Evolutionary conservation across 352 stramenopile species (phyloP), one percentile per base, ranked within the genome.

Genomic region (Chrysophaeum taylorii): DNA sequence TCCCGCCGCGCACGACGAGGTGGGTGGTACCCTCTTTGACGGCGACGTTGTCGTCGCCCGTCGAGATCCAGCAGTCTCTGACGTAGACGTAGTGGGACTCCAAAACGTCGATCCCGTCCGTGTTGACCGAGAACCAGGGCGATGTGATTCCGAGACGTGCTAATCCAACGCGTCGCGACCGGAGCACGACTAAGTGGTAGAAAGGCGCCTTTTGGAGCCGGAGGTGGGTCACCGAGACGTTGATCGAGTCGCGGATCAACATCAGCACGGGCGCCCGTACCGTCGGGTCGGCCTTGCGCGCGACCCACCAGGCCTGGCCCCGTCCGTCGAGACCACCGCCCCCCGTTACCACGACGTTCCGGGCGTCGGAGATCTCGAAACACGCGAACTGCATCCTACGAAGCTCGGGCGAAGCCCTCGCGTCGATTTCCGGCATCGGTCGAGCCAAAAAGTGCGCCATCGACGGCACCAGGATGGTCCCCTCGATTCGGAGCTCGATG

Each of bases 31-130:
- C 57, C 35, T 66, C 57, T 36, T 66, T 66, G 57, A 66, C 31
- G 1, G 57, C 57, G 12, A 66, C 57, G 57, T 66, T 66, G 57
- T 66, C 57, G 57, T 66, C 57, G 9, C 57, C 57, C 35, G 57
- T 66, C 2, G 27, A 42, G 57, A 66, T n/a, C 33, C 36, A 45
- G 57, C 57, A 66, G 33, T 66, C 36, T 31, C 18, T 7, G 57
- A 66, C n/a, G 31, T 2, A 27, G 16, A 66, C 57, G 57, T 66
- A 18, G 33, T 12, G 21, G 33, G 57, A 42, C 33, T 9, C 57
- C 33, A 66, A 25, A 9, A 66, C 31, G 36, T 66, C 57, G 36
- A 66, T 45, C 23, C 57, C 57, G 57, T 66, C 57, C 57, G 57
- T 66, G 57, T 66, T 66, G 12, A 66, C 57, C 33, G 57, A 66